Evolutionary conservation across 23 red algal genomes (phyloP), one percentile per base, ranked within the genome.

Genomic region (Gracilaria domingensis): DNA sequence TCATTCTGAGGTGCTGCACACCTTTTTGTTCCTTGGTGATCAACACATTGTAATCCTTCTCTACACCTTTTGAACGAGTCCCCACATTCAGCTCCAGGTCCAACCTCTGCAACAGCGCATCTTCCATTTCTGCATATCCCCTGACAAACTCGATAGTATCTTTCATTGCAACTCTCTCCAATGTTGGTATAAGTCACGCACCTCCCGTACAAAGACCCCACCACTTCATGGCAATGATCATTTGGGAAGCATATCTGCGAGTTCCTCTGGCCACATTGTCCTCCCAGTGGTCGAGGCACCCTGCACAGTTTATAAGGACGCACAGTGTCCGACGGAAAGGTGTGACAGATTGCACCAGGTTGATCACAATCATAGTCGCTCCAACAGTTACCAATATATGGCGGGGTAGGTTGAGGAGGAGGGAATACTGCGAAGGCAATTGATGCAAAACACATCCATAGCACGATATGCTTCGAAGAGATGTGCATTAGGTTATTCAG

Each of bases 401-500:
- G 20, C 14, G 54, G 54, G 18, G 54, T 58, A 5, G 54, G 54
- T 16, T 58, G 54, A 3, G 54, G 54, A n/a, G 2, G n/a, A n/a
- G 23, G 54, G 7, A 58, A n/a, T 58, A 58, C 2, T n/a, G 18
- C 54, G 4, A 58, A 6, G 18, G 54, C 54, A 18, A 58, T 3
- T 23, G 54, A 58, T 18, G 54, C 54, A 58, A 58, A 58, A 18
- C 54, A 58, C 54, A 58, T 58, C 54, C 54, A 58, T 58, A 58
- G 14, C 20, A 16, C 54, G 54, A 58, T 6, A 4, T 2, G 4
- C 54, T 58, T 58, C 65, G 42, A 7, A 7, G 11, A 45, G 42
- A 45, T 7, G 11, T 45, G 42, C 42, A 45, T 45, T 4, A 45
- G 11, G 42, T 45, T 45, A 7, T 4, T 45, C 42, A 7, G 42